Evolutionary conservation across 2,329 filamentous ascomycete genomes (phyloP), one percentile per base, ranked within the genome.

Genomic region (Pyricularia sp.): DNA sequence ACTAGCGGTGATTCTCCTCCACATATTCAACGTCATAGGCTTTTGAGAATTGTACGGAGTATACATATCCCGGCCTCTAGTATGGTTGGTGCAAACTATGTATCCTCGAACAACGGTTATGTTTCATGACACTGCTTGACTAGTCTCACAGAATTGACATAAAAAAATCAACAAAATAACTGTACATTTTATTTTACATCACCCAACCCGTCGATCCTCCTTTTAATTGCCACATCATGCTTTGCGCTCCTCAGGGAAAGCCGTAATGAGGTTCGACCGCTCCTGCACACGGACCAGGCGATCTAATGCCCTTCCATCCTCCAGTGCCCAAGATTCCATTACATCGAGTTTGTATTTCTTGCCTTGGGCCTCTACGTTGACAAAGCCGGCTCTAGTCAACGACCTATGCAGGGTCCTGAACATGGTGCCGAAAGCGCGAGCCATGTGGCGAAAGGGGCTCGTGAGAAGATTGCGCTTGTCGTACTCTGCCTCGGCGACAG

Each of bases 251-350:
- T 20, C 12, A 63, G 59, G 59, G 12, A 63, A 28, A 28, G 59
- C 2, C 14, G 59, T 63, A 30, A 63, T 28, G 59, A 63, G 59
- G 36, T 58, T 42, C 42, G 55, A 58, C 31, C 23, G 17, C 64
- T 66, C 64, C 61, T 70, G 64, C 63, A 69, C 72, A 74, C 70
- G 70, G 36, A 86, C 81, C 58, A 90, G 74, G 71, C 84, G 81
- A 77, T 90, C 87, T 68, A 90, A 75, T 3, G 85, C 85, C 68
- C 80, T 81, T 63, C 88, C 88, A 4, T 84, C 80, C 59, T 90
- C 87, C 66, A 88, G 79, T 26, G 84, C 84, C 79, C 85, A 88
- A 0, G 85, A 86, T 58, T 82, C 81, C 2, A 79, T 80, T 20
- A 88, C 79, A 72, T 89, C 87, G 26, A 90, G 75, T 78, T 88